phyloP scores from a whole-genome alignment of 129 eudicot genomes.

The Glebionis coronaria region DNA sequence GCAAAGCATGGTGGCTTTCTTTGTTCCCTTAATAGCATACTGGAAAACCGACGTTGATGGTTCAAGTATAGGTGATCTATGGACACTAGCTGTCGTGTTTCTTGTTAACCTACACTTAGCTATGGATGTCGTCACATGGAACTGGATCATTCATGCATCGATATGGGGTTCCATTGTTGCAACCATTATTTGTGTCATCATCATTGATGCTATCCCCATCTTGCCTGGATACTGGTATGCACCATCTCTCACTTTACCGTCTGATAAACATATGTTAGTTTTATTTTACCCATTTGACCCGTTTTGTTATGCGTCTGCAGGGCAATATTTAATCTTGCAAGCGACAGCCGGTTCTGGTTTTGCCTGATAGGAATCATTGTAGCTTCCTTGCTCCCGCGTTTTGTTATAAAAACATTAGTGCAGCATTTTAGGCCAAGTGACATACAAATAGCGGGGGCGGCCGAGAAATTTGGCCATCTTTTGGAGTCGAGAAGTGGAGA shows the following conservation, averaged over 20 bases:
- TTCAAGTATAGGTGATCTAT: conserved; percentile 80
- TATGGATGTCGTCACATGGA: conserved; percentile 85
- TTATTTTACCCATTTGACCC: neutral
- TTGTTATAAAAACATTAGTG: conserved; percentile 46
- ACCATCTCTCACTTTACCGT: conserved; percentile 14
- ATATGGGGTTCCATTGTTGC: conserved; percentile 87
- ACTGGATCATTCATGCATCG: conserved; percentile 71
- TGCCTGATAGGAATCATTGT: conserved; percentile 57
- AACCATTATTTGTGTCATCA: conserved; percentile 70
- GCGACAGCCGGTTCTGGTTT: conserved; percentile 55
- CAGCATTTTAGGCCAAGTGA: conserved; percentile 61
- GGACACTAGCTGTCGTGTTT: conserved; percentile 80
- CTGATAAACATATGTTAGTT: neutral
- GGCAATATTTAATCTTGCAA: conserved; percentile 69
- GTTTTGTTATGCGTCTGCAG: conserved; percentile 41
- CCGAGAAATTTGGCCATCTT: conserved; percentile 50
- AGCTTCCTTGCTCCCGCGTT: conserved; percentile 68
- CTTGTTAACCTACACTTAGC: conserved; percentile 83
- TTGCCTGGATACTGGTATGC: conserved; percentile 88
- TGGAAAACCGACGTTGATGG: conserved; percentile 58
- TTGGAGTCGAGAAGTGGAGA: conserved; percentile 3
- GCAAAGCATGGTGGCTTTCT: conserved; percentile 83
- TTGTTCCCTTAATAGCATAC: conserved; percentile 63
- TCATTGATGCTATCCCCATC: conserved; percentile 58
- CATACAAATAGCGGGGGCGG: conserved; percentile 71